Evolutionary conservation across 257 asterid species (phyloP).

Genomic region (Anisodus tanguticus): DNA sequence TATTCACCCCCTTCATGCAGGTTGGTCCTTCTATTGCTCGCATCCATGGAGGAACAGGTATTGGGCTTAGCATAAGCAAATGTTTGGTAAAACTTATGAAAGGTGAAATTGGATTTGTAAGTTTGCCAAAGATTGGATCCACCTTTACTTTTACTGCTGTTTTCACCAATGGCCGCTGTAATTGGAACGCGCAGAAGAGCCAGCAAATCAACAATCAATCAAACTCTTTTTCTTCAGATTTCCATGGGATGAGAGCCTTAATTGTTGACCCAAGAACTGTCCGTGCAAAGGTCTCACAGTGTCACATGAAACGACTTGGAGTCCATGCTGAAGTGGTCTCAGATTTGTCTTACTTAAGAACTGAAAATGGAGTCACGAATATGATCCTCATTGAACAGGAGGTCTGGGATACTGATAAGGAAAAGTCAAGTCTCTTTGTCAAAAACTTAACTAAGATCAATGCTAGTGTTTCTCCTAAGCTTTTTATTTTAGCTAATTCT

Average conservation of each 20-base stretch:
- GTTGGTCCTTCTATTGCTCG: constrained; percentile 93
- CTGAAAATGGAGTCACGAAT: constrained; percentile 36
- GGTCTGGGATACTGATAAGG: constrained; percentile 62
- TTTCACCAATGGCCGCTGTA: constrained; percentile 49
- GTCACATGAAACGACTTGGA: constrained; percentile 81
- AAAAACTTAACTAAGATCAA: constrained; percentile 39
- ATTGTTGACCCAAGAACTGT: constrained; percentile 76
- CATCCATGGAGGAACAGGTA: constrained; percentile 95
- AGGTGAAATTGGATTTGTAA: constrained; percentile 86
- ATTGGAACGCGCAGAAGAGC: constrained; percentile 43
- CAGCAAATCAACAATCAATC: constrained; percentile 43
- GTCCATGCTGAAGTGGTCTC: constrained; percentile 62
- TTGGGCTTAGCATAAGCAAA: constrained; percentile 94
- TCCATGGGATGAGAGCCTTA: constrained; percentile 73
- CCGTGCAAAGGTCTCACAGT: constrained; percentile 72
- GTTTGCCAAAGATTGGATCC: constrained; percentile 77
- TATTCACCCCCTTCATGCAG: constrained; percentile 93
- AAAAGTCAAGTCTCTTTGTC: constrained; percentile 37
- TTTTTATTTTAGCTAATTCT: constrained; percentile 66
- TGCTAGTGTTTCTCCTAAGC: constrained; percentile 44
- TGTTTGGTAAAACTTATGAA: constrained; percentile 96
- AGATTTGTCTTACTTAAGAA: constrained; percentile 41
- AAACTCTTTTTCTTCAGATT: constrained; percentile 53
- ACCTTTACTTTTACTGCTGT: constrained; percentile 91
- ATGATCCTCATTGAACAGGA: constrained; percentile 79